These are phyloP conservation scores for Naematelia encephala DNA, from an alignment of 768 basidiomycete genomes.

Conservation along the genomic window DNA sequence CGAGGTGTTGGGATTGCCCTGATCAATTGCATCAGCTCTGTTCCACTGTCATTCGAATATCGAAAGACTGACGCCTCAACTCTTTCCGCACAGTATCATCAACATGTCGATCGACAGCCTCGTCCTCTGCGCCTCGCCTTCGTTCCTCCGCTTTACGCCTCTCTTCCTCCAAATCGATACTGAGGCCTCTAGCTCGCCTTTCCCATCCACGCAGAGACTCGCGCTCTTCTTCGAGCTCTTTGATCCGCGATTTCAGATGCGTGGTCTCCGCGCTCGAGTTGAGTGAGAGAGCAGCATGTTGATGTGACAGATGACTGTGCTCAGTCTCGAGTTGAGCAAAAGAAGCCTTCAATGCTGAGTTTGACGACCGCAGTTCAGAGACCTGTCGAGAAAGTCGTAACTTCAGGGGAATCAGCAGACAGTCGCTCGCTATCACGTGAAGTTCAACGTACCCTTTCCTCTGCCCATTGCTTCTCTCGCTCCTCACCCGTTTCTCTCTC, in stretches of 20 bases:
- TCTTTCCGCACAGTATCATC: constrained; percentile 32
- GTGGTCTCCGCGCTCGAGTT: constrained; percentile 13
- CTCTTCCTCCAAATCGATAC: constrained; percentile 43
- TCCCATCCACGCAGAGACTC: constrained; percentile 27
- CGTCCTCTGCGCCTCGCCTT: constrained; percentile 15
- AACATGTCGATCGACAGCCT: constrained; percentile 15
- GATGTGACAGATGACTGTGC: constrained; percentile 17
- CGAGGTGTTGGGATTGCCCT: constrained; percentile 37
- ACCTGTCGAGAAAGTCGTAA: constrained; percentile 9
- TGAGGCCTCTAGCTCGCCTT: constrained; percentile 28
- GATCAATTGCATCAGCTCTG: constrained; percentile 7
- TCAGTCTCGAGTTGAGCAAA: constrained; percentile 20
- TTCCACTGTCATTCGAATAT: too few relatives aligned
- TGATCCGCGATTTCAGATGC: constrained; percentile 14
- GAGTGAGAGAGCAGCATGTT: constrained; percentile 12
- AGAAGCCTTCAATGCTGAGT: constrained; percentile 7
- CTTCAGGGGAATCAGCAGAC: not conserved
- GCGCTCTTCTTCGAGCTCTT: constrained; percentile 24
- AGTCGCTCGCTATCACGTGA: not conserved
- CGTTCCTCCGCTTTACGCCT: constrained; percentile 25
- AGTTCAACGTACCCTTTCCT: constrained; percentile 31
- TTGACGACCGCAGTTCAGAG: constrained; percentile 11
- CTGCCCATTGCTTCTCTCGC: constrained; percentile 26
- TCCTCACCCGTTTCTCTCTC: constrained; percentile 30
- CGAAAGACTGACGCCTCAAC: constrained; percentile 40